Base-by-base conservation (phyloP, 768 basidiomycete species). In the Rubroboletus satanas region DNA sequence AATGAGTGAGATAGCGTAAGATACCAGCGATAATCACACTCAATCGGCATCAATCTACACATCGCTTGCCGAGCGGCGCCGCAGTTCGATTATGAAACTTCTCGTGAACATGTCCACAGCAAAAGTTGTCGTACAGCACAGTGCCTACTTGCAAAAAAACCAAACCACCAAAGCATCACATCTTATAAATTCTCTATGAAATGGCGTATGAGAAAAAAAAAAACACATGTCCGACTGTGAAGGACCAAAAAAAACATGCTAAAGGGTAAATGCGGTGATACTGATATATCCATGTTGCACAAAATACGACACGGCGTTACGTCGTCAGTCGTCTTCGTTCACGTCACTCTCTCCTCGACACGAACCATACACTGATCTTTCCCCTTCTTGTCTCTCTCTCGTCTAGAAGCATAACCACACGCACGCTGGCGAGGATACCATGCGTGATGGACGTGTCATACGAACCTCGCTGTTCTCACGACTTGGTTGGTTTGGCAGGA, bases 401-500 rank as follows among this genome's bases (percentile, higher is more conserved):
- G 18, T 29, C n/a, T 18, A 9, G 5, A 14, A 29, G 5, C 8
- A 43, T n/a, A 14, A 26, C 49, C 21, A 15, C 49, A 39, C 17
- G 15, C 23, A 53, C 35, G 8, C 17, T 21, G 7, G 7, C n/a
- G 21, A 14, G 4, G 8, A 15, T 8, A 23, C 11, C 39, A 14
- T 11, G 18, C 21, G 39, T 29, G 29, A 50, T 5, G 9, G 23
- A 17, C 12, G 39, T 21, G 23, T 32, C 37, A 18, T 21, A 37
- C 7, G 32, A 10, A 17, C 8, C 5, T 21, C 7, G 18, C 18
- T 15, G 0, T 26, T n/a, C 31, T 54, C 45, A 63, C 11, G 47
- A 41, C 47, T 53, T 61, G 17, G 50, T 4, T 10, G 57, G 53
- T 53, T 65, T 71, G 41, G 56, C 57, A 0, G 83, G 85, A 2